Evolutionary conservation across 257 asterid species (phyloP), one percentile per base, ranked within the genome.

Genomic region (Solanum ossicruentum): DNA sequence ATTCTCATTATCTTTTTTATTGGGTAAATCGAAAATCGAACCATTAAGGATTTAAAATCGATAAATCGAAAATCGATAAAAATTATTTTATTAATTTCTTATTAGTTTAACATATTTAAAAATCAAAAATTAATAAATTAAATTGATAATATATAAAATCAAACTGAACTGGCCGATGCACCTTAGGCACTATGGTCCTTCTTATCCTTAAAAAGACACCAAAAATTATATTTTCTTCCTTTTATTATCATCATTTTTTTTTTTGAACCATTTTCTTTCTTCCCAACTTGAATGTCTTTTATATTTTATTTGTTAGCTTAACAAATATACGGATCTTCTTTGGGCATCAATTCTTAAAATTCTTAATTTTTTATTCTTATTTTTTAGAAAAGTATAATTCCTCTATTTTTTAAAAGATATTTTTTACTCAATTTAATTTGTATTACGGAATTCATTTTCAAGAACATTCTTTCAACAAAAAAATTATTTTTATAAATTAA

Each of bases 391-490:
- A n/a, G 28, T 60, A n/a, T 60, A 60, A 10, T 60, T 10, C 32
- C 6, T 36, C 41, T 3, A 36, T 4, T 36, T 36, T 36, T 36
- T 36, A 36, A 36, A 36, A 2, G 3, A 32, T 32, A 32, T 32
- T 3, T 32, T 32, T 32, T 32, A 32, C 36, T 32, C 3, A 32
- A 32, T 32, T 18, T 7, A 3, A 18, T 56, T 7, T 18, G 20
- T 8, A 56, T 7, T 56, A 17, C 8, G 2, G 3, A 17, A 56
- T 56, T 10, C 9, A 56, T 20, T 58, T 20, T 58, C 0, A 9
- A 58, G 3, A 10, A 4, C 4, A 10, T 4, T n/a, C 7, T 58
- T 58, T 0, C 0, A 58, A n/a, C 2, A n/a, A 10, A 56, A 55
- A 54, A 6, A 54, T 6, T 57, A 0, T 10, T 61, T 61, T 21